A percentile compares a stretch with the other conserved stretches of the same genome.
Evolutionary conservation across 2,329 filamentous ascomycete species (phyloP).

Genomic region (Bipolaris sorokiniana): DNA sequence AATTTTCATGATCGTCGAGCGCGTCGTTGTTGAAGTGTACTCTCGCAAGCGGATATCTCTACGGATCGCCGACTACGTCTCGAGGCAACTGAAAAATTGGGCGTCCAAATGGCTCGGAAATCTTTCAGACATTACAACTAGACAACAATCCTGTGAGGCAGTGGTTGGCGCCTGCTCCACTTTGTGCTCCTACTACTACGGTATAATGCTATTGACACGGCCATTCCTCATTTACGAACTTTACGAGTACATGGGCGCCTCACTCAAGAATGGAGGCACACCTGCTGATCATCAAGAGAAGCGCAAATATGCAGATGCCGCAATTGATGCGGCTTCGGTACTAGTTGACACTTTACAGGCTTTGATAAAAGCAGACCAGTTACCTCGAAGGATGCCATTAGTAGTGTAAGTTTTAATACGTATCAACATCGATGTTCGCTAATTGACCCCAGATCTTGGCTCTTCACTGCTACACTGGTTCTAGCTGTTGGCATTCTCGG

Average conservation of each 20-base stretch:
- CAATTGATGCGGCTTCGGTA: slow-evolving; percentile 36
- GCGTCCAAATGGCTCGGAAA: slow-evolving; percentile 45
- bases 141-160: slow-evolving; percentile 32
- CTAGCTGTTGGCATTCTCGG: slow-evolving; percentile 36
- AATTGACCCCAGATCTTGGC: slow-evolving; percentile 31
- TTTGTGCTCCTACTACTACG: slow-evolving; percentile 60
- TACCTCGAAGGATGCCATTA: slow-evolving; percentile 40
- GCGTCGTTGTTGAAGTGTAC: slow-evolving; percentile 56
- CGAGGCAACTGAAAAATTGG: slow-evolving; percentile 51
- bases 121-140: slow-evolving; percentile 36
- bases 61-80: slow-evolving; percentile 51
- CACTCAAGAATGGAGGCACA: slow-evolving; percentile 36
- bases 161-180: slow-evolving; percentile 57
- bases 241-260: slow-evolving; percentile 46
- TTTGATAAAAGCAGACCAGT: slow-evolving; percentile 25
- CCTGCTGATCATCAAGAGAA: slow-evolving; percentile 35
- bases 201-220: slow-evolving; percentile 60
- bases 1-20: slow-evolving; percentile 58
- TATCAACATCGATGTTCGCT: not conserved
- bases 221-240: slow-evolving; percentile 61
- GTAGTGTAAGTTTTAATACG: slow-evolving; percentile 31
- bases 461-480: slow-evolving; percentile 41
- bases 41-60: slow-evolving; percentile 51
- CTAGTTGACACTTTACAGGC: slow-evolving; percentile 37
- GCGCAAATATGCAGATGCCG: slow-evolving; percentile 40